Base-by-base conservation (phyloP, 1,284 basidiomycete genomes). In the Leccinum fuscescens region DNA sequence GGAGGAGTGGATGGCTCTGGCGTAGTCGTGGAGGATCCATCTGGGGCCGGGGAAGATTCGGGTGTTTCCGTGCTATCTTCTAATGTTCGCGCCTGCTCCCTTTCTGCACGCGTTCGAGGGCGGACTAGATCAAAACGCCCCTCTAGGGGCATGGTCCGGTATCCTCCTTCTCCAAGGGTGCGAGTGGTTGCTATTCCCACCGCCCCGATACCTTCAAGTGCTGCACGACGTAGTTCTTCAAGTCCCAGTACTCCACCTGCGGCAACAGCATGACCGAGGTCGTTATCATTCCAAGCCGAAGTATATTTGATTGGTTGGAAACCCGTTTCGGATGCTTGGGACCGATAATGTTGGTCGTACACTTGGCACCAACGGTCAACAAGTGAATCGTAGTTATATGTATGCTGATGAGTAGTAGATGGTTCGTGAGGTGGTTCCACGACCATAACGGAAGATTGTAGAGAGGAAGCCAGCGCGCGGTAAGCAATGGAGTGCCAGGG, bases 301-400 rank as follows among this genome's bases (percentile, higher is more conserved):
- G 57, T 59, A 49, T 67, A 74, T 54, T 50, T 74, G 53, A 54
- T 59, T 17, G 62, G 83, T 58, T 86, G 82, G 72, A 94, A 94
- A 58, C 74, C 71, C 5, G 80, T 72, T 22, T 76, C 65, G 29
- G 77, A 66, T 27, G 74, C 68, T 42, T 80, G 72, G 2, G 84
- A 79, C 46, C 93, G 91, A 72, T 93, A 93, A 73, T 96, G 85
- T 46, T 79, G 85, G 76, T 97, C 94, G 70, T 96, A 98, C 15
- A 96, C 88, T 54, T 85, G 83, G 75, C 86, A 96, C 96, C 96
- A 99, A 44, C 89, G 85, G 70, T 95, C 89, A 17, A 97, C 83
- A 20, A 98, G 86, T 22, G 86, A 81, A 59, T 81, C 79, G 67
- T 94, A 94, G 73, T 90, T 85, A 65, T 92, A 90, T 49, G 82